A percentile compares a stretch with the other conserved stretches of the same genome.
Evolutionary conservation across 352 stramenopile genomes (phyloP).

Genomic region (Phytophthora constricta): DNA sequence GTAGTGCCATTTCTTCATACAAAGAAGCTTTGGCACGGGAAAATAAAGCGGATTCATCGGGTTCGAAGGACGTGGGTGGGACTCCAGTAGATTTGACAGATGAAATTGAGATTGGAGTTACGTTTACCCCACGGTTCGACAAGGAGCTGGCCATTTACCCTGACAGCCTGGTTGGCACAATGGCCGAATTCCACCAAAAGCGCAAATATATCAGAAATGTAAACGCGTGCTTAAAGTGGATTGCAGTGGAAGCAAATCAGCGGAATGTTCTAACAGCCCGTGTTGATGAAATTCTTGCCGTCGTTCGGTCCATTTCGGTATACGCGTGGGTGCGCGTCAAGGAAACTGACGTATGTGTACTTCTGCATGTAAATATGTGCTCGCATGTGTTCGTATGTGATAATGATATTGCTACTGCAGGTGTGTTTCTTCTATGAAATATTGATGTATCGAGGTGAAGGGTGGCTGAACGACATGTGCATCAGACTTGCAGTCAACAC

Average conservation of each 20-base stretch:
- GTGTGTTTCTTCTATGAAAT: not conserved
- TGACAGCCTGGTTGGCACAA: too few species aligned
- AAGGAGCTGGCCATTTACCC: too few species aligned
- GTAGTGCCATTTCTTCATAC: too few species aligned
- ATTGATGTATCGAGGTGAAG: not conserved
- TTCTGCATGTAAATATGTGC: not conserved
- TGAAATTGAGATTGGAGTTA: too few species aligned
- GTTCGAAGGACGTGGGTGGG: too few species aligned
- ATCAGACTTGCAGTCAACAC: not conserved
- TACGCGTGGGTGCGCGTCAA: not conserved
- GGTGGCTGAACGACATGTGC: not conserved
- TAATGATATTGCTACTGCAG: not conserved
- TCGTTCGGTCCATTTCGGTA: not conserved
- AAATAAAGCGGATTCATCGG: too few species aligned
- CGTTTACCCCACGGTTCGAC: too few species aligned
- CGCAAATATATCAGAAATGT: too few species aligned
- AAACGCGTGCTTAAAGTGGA: too few species aligned
- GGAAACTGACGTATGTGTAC: not conserved
- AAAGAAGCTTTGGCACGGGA: too few species aligned
- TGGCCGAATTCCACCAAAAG: too few species aligned
- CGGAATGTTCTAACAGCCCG: not conserved
- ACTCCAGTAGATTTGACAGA: too few species aligned
- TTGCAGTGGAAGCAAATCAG: not conserved
- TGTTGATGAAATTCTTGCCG: not conserved
- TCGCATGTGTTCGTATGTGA: not conserved